phyloP scores from a whole-genome alignment of 2,329 filamentous ascomycete genomes.

The Chaetomium globosum region DNA sequence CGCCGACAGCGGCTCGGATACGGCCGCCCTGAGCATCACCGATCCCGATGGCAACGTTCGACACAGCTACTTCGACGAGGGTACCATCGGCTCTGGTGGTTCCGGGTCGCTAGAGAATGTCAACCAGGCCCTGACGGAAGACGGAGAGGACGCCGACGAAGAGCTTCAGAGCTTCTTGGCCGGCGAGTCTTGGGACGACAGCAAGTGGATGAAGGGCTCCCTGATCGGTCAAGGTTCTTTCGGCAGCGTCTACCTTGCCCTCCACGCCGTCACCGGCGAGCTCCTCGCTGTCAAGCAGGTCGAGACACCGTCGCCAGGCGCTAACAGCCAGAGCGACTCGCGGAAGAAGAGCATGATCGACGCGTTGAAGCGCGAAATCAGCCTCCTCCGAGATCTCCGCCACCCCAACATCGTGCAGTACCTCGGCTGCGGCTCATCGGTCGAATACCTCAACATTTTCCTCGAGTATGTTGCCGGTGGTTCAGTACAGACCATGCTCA shows the following conservation, averaged over 20 bases:
- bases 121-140: slow-evolving; percentile 80
- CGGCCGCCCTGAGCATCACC: slow-evolving; percentile 68
- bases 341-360: slow-evolving; percentile 99
- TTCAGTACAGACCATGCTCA: slow-evolving; percentile 96
- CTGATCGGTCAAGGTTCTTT: slow-evolving; percentile 97
- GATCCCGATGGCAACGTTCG: slow-evolving; percentile 74
- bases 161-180: slow-evolving; percentile 88
- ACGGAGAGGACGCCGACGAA: slow-evolving; percentile 88
- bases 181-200: slow-evolving; percentile 91
- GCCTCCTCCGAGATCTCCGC: slow-evolving; percentile 86
- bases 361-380: slow-evolving; percentile 94
- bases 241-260: slow-evolving; percentile 89
- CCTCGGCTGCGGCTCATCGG: slow-evolving; percentile 88
- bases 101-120: slow-evolving; percentile 77
- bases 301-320: slow-evolving; percentile 77
- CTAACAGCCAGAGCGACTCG: slow-evolving; percentile 78
- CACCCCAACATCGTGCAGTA: slow-evolving; percentile 99
- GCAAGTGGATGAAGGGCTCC: slow-evolving; percentile 99
- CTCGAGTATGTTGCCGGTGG: slow-evolving; percentile 97
- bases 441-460: slow-evolving; percentile 97
- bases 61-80: slow-evolving; percentile 82
- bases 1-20: slow-evolving; percentile 73
- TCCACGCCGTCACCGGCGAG: slow-evolving; percentile 95
- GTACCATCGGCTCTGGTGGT: slow-evolving; percentile 58
- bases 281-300: slow-evolving; percentile 99